Percentiles rank a stretch among this genome's conserved stretches.
Conservation (phyloP, 768 basidiomycete genomes). For the Gymnopilus dilepis region DNA sequence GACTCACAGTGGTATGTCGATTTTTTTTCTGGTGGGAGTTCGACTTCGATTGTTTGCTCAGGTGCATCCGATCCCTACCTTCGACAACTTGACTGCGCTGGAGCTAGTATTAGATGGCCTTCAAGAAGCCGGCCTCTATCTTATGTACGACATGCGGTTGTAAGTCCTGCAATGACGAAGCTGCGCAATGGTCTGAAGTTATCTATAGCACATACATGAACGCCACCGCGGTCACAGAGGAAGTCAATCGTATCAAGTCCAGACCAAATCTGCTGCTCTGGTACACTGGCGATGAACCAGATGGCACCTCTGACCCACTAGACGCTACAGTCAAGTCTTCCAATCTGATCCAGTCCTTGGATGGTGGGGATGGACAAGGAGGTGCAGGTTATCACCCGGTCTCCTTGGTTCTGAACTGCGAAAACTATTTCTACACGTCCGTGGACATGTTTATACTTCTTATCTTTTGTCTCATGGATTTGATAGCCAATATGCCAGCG, state of each 20-base stretch:
- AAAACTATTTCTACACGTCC: conserved; percentile 66
- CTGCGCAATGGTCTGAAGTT: not conserved
- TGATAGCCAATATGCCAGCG: conserved; percentile 50
- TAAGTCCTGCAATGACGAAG: conserved; percentile 27
- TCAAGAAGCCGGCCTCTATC: conserved; percentile 69
- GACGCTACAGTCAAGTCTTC: conserved; percentile 59
- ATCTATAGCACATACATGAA: conserved; percentile 66
- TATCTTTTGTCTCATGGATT: not conserved
- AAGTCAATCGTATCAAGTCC: conserved; percentile 72
- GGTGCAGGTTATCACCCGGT: conserved; percentile 69
- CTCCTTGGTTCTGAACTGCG: conserved; percentile 67
- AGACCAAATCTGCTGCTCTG: conserved; percentile 72
- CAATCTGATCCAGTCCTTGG: conserved; percentile 62
- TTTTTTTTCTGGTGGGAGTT: conserved; percentile 16
- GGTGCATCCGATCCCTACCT: conserved; percentile 77
- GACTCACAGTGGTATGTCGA: conserved; percentile 46
- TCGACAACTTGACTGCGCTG: conserved; percentile 61
- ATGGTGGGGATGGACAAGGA: conserved; percentile 53
- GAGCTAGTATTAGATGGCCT: conserved; percentile 68
- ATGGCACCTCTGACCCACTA: conserved; percentile 71
- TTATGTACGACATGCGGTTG: conserved; percentile 87
- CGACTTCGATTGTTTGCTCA: conserved; percentile 19
- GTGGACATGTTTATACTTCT: not conserved
- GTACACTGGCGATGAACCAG: conserved; percentile 80
- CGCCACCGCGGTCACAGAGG: conserved; percentile 59